Conservation (phyloP, 768 basidiomycete genomes). For the Fomitopsis serialis region DNA sequence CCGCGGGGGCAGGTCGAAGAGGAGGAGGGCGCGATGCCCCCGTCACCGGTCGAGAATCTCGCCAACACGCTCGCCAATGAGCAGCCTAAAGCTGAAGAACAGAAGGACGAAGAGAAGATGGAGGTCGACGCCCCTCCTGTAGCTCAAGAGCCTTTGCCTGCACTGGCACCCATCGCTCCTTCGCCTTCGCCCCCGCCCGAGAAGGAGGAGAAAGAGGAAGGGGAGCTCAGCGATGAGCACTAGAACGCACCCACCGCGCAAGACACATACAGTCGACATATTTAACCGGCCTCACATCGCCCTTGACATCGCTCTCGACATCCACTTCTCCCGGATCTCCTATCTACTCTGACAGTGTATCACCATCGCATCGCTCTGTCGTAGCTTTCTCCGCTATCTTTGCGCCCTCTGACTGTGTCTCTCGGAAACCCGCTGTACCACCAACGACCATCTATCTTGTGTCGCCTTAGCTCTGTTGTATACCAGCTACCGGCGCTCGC, state of each 20-base stretch:
- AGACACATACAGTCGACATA: background rate
- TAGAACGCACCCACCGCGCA: background rate
- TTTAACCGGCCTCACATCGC: background rate
- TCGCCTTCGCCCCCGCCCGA: background rate
- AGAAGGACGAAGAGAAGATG: background rate
- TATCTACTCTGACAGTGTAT: background rate
- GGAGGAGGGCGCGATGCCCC: background rate
- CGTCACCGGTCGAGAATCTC: too few species aligned
- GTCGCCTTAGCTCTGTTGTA: background rate
- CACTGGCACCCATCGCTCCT: background rate
- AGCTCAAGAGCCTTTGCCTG: background rate
- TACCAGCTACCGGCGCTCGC: too few species aligned
- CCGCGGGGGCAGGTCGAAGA: background rate
- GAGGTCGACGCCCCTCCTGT: background rate
- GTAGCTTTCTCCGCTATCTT: background rate
- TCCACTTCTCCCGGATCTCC: background rate
- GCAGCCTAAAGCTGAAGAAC: background rate
- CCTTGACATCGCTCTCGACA: too few species aligned
- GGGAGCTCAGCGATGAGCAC: slow-evolving; percentile 17
- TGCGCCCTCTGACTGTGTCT: too few species aligned
- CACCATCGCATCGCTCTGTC: background rate
- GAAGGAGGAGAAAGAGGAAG: slow-evolving; percentile 18
- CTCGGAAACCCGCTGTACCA: background rate
- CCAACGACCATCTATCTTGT: background rate
- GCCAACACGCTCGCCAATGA: background rate